phyloP scores from a whole-genome alignment of 768 basidiomycete genomes.

The Serendipita indica region DNA sequence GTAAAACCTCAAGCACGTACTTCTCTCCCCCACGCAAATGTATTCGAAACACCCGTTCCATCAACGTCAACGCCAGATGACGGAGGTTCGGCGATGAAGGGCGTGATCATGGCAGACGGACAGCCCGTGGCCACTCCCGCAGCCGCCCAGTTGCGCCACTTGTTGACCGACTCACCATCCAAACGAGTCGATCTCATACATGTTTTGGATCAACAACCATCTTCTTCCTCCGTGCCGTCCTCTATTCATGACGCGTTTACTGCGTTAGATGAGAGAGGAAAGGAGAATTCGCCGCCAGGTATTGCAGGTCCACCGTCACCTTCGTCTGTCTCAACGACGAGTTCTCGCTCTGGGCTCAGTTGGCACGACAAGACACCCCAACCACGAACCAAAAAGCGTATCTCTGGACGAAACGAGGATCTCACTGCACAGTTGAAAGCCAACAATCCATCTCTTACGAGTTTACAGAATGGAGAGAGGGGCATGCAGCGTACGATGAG shows the following conservation, averaged over 20 bases:
- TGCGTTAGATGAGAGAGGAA: not conserved
- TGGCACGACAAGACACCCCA: not conserved
- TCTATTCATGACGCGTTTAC: slow-evolving; percentile 30
- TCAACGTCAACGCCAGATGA: not conserved
- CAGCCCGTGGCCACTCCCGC: slow-evolving; percentile 57
- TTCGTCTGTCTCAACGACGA: not conserved
- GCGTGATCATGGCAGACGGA: slow-evolving; percentile 66
- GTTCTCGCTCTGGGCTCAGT: not conserved
- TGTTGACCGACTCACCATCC: slow-evolving; percentile 55
- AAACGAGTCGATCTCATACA: slow-evolving; percentile 32
- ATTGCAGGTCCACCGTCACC: not conserved
- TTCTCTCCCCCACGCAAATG: slow-evolving; percentile 9
- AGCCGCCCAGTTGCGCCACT: slow-evolving; percentile 27
- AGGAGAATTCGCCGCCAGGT: not conserved
- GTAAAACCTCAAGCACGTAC: not conserved
- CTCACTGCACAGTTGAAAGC: not conserved
- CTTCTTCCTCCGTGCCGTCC: not conserved
- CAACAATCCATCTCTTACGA: not conserved
- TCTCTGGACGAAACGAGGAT: not conserved
- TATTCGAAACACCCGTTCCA: not conserved
- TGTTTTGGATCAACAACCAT: not conserved
- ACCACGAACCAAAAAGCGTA: not conserved
- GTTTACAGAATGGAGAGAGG: not conserved
- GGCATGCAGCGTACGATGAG: slow-evolving; percentile 2
- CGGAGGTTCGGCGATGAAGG: slow-evolving; percentile 30